Evolutionary conservation across 352 stramenopile species (phyloP).

Genomic region (Phytophthora lateralis): DNA sequence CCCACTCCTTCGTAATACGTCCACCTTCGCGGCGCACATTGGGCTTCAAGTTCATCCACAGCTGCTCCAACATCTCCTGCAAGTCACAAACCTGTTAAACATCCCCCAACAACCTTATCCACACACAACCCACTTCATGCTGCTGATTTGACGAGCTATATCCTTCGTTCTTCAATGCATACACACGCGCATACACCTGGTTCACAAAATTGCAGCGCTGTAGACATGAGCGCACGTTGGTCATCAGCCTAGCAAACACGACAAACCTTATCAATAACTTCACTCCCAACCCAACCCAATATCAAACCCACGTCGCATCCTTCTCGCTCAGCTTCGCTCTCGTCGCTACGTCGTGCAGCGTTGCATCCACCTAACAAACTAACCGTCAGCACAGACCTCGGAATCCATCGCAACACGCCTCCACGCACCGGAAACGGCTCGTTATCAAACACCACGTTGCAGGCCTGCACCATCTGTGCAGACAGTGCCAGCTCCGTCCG

Average conservation of each 20-base stretch:
- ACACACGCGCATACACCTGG: conserved; percentile 58
- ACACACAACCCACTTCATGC: conserved; percentile 44
- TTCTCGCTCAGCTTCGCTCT: conserved; percentile 53
- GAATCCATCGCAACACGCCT: background rate
- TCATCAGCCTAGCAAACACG: conserved; percentile 50
- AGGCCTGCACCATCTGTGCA: conserved; percentile 57
- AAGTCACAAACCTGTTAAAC: background rate
- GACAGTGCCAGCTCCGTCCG: conserved; percentile 76
- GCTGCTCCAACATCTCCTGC: conserved; percentile 71
- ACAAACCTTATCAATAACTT: background rate
- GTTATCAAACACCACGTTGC: conserved; percentile 83
- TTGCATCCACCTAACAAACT: conserved; percentile 50
- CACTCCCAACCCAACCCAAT: background rate
- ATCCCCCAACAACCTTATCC: background rate
- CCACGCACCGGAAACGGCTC: conserved; percentile 62
- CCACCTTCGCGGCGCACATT: conserved; percentile 73
- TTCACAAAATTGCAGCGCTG: conserved; percentile 81
- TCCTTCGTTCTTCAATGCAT: conserved; percentile 63
- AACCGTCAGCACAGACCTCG: background rate
- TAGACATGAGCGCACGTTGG: conserved; percentile 70
- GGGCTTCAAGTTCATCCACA: conserved; percentile 84
- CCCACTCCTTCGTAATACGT: conserved; percentile 88
- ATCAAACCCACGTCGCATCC: conserved; percentile 44
- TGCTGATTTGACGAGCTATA: conserved; percentile 69
- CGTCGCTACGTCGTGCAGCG: conserved; percentile 60